Conservation (phyloP, 768 basidiomycete genomes). For the Macrolepiota fuliginosa region DNA sequence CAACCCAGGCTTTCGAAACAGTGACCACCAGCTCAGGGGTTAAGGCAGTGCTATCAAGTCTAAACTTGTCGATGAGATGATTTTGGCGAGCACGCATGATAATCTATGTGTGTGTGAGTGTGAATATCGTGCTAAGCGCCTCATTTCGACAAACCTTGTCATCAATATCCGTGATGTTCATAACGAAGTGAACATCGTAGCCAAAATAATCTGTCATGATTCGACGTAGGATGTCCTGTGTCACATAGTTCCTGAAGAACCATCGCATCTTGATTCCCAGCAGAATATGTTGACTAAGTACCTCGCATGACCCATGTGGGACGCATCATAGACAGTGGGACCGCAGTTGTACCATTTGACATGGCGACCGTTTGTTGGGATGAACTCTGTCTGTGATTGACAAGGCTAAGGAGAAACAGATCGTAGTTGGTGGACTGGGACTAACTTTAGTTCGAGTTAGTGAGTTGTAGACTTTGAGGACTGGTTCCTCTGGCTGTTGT, state of each 20-base stretch:
- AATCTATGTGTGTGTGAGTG: constrained; percentile 53
- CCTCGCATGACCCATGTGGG: constrained; percentile 99
- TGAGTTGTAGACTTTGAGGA: constrained; percentile 88
- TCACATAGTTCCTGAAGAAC: constrained; percentile 83
- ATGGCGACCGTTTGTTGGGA: constrained; percentile 62
- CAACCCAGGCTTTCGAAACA: constrained; percentile 62
- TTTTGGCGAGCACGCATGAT: constrained; percentile 87
- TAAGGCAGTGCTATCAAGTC: constrained; percentile 49
- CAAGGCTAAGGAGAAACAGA: background rate
- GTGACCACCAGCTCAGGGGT: constrained; percentile 55
- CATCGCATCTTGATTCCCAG: constrained; percentile 8
- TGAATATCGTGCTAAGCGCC: constrained; percentile 17
- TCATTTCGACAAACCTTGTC: constrained; percentile 71
- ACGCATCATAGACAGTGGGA: constrained; percentile 97
- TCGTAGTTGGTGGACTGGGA: constrained; percentile 15
- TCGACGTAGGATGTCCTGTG: constrained; percentile 87
- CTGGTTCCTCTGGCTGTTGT: constrained; percentile 50
- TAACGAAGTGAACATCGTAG: constrained; percentile 97
- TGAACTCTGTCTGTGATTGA: constrained; percentile 64
- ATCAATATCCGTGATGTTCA: constrained; percentile 99
- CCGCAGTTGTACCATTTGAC: constrained; percentile 99
- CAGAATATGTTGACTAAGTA: constrained; percentile 28
- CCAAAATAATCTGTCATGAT: constrained; percentile 96
- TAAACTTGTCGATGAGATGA: constrained; percentile 64
- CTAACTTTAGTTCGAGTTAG: constrained; percentile 86